These are phyloP conservation scores for Toxicodendron radicans DNA, from an alignment of 345 rosid species.

Conservation along the genomic window DNA sequence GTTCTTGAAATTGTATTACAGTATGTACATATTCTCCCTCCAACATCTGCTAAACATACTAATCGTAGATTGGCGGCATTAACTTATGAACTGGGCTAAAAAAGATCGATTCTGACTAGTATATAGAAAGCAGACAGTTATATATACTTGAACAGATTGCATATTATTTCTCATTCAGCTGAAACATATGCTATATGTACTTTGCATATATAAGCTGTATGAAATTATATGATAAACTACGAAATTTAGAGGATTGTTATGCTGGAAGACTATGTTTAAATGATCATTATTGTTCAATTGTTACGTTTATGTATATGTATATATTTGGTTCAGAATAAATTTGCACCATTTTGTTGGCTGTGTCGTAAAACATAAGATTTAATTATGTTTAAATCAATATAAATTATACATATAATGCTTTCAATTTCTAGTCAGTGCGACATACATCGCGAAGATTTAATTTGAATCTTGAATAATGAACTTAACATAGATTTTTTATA, in stretches of 20 bases:
- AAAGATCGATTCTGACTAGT: neutral
- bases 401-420: neutral
- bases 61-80: neutral
- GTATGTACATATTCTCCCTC: neutral
- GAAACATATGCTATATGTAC: neutral
- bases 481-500: neutral
- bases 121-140: neutral
- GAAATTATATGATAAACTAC: neutral
- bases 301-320: no score
- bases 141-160: neutral
- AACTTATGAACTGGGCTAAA: neutral
- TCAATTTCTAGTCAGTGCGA: neutral
- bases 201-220: neutral
- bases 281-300: neutral
- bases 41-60: neutral
- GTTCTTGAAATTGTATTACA: neutral
- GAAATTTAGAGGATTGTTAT: neutral
- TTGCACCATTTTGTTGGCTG: slow-evolving; percentile 3
- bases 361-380: neutral
- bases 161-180: neutral
- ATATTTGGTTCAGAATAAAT: neutral
- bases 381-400: neutral
- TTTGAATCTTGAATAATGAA: neutral
- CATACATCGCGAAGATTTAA: neutral
- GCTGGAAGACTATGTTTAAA: neutral